Evolutionary conservation across 805 yeast species (phyloP).

Genomic region (Starmerella geochares): DNA sequence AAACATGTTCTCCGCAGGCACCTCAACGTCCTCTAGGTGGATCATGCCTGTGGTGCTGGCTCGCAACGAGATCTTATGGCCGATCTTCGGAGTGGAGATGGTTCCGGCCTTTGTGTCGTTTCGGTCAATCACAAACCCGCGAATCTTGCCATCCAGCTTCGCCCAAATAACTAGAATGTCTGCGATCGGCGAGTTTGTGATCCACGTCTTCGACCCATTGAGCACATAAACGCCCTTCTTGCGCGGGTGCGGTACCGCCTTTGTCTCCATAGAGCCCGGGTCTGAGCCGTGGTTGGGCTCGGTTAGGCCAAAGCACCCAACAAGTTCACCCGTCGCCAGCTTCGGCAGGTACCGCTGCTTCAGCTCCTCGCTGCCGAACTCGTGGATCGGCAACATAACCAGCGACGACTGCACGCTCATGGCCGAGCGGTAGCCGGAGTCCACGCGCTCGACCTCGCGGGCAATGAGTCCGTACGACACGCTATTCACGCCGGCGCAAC

Average conservation of each 20-base stretch:
- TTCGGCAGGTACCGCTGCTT: conserved; percentile 35
- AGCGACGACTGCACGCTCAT: conserved; percentile 39
- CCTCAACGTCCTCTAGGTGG: conserved; percentile 36
- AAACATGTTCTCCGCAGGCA: conserved; percentile 36
- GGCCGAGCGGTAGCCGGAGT: conserved; percentile 38
- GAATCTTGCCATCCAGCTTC: conserved; percentile 36
- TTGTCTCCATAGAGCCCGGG: conserved; percentile 49
- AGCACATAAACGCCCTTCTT: conserved; percentile 36
- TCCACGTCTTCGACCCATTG: conserved; percentile 38
- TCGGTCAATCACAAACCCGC: conserved; percentile 38
- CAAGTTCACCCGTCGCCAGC: conserved; percentile 36
- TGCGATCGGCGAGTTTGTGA: conserved; percentile 40
- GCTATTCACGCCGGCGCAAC: conserved; percentile 37
- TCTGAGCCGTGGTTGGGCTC: conserved; percentile 58
- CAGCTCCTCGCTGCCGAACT: conserved; percentile 36
- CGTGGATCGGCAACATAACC: conserved; percentile 37
- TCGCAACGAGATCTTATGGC: conserved; percentile 34
- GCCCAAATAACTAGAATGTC: conserved; percentile 38
- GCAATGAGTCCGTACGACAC: conserved; percentile 39
- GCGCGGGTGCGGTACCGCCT: conserved; percentile 38
- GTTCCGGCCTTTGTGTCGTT: conserved; percentile 28
- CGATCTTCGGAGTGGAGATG: conserved; percentile 35
- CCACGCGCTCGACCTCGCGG: conserved; percentile 38
- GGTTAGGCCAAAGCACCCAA: conserved; percentile 56
- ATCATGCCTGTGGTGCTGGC: conserved; percentile 39